Evolutionary conservation across 1,284 basidiomycete species (phyloP).

Genomic region (Papiliotrema laurentii): DNA sequence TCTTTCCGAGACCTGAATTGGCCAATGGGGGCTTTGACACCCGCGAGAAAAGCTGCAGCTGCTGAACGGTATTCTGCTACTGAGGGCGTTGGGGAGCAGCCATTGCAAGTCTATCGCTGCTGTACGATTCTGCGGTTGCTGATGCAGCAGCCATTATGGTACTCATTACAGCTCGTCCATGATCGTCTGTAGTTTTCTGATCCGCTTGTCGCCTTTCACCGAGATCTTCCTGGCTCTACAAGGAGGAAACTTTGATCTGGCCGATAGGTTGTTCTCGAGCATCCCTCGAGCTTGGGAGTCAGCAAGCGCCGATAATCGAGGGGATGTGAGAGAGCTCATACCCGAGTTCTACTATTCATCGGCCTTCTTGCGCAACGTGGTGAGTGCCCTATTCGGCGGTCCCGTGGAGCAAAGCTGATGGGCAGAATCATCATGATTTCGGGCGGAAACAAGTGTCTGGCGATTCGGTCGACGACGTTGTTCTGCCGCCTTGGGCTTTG

Average conservation of each 20-base stretch:
- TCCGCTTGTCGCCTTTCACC: conserved; percentile 83
- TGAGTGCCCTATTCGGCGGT: conserved; percentile 56
- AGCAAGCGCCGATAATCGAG: conserved; percentile 77
- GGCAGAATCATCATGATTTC: conserved; percentile 71
- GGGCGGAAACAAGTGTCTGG: conserved; percentile 76
- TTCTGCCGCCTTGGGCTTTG: conserved; percentile 86
- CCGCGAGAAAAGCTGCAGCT: conserved; percentile 67
- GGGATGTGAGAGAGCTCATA: conserved; percentile 90
- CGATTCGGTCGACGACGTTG: conserved; percentile 80
- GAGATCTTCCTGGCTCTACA: conserved; percentile 77
- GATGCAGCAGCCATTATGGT: conserved; percentile 64
- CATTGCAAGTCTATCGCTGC: conserved; percentile 54
- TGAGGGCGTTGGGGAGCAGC: conserved; percentile 73
- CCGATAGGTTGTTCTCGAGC: conserved; percentile 85
- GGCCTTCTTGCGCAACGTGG: conserved; percentile 51
- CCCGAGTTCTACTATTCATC: conserved; percentile 75
- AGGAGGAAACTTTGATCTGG: conserved; percentile 94
- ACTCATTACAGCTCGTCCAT: conserved; percentile 96
- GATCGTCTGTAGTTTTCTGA: conserved; percentile 93
- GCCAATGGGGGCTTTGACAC: conserved; percentile 88
- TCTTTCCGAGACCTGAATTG: conserved; percentile 68
- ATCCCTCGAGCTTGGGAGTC: conserved; percentile 75
- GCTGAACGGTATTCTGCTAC: conserved; percentile 69
- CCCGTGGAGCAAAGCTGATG: conserved; percentile 53
- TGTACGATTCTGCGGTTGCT: not conserved